phyloP scores from a whole-genome alignment of 352 stramenopile genomes.

The Phytophthora cactorum region DNA sequence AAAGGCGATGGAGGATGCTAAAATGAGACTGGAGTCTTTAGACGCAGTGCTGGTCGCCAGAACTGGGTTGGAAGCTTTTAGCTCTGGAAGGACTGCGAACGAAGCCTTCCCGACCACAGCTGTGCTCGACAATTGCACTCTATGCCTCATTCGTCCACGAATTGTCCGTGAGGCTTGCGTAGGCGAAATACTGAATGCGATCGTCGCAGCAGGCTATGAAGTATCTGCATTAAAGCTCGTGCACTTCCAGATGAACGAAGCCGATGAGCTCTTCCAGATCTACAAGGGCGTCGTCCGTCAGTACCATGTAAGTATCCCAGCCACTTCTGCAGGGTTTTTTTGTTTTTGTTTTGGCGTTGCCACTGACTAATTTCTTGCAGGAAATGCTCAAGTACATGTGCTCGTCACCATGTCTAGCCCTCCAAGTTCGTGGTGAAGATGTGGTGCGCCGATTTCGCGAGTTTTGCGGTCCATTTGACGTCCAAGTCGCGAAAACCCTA shows the following conservation, averaged over 20 bases:
- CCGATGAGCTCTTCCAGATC: constrained; percentile 92
- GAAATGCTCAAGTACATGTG: constrained; percentile 93
- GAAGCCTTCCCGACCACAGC: constrained; percentile 49
- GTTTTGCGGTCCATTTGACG: constrained; percentile 88
- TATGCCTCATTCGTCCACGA: constrained; percentile 66
- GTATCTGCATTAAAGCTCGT: constrained; percentile 90
- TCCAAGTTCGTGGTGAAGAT: constrained; percentile 91
- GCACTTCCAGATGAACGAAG: constrained; percentile 76
- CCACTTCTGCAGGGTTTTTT: not conserved
- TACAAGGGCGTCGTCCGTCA: constrained; percentile 78
- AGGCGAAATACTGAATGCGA: constrained; percentile 82
- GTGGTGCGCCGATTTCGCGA: constrained; percentile 81
- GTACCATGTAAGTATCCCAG: constrained; percentile 59
- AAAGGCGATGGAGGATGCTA: constrained; percentile 13
- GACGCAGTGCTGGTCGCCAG: constrained; percentile 36
- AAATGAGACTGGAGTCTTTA: constrained; percentile 5
- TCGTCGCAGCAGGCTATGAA: constrained; percentile 86
- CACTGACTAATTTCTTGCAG: constrained; percentile 19
- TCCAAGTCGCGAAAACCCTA: constrained; percentile 90
- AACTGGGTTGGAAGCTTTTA: constrained; percentile 29
- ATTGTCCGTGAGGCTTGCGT: constrained; percentile 65
- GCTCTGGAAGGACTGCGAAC: constrained; percentile 3
- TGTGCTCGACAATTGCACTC: constrained; percentile 67
- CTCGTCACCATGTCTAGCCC: constrained; percentile 81
- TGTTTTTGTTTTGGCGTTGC: not conserved